These are phyloP conservation scores for Candida piceae DNA, from an alignment of 805 yeast genomes.

Conservation along the genomic window DNA sequence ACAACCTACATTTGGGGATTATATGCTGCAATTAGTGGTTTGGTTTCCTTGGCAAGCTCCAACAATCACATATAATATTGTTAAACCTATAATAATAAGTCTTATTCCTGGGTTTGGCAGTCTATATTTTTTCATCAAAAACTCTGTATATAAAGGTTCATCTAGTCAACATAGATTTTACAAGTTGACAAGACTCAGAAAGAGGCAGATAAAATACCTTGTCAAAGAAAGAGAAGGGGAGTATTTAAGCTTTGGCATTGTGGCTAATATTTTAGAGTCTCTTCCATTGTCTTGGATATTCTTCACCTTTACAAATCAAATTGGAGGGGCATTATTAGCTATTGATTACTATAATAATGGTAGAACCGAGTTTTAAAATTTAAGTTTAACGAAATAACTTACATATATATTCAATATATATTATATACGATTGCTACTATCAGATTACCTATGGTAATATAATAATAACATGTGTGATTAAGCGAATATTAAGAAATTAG, in stretches of 20 bases:
- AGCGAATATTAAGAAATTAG: no score
- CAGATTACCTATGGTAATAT: no score
- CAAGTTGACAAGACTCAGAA: constrained; percentile 21
- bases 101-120: constrained; percentile 25
- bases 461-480: no score
- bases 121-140: constrained; percentile 12
- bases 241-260: constrained; percentile 46
- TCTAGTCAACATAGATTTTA: constrained; percentile 18
- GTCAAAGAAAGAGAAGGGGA: constrained; percentile 32
- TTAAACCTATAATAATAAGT: constrained; percentile 15
- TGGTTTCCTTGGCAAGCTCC: constrained; percentile 17
- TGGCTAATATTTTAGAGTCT: constrained; percentile 46
- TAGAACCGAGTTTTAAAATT: constrained; percentile 14
- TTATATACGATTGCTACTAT: no score
- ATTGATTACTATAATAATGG: constrained; percentile 25
- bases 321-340: constrained; percentile 64
- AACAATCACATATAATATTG: constrained; percentile 2
- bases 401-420: no score
- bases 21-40: constrained; percentile 9
- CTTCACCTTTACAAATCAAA: constrained; percentile 54
- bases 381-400: no score
- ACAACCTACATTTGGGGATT: constrained; percentile 22
- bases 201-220: constrained; percentile 22
- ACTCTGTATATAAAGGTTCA: constrained; percentile 15
- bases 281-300: constrained; percentile 40